A percentile compares a stretch with the other conserved stretches of the same genome.
These are phyloP conservation scores for Euclidium syriacum DNA, from an alignment of 345 rosid genomes.

Conservation along the genomic window DNA sequence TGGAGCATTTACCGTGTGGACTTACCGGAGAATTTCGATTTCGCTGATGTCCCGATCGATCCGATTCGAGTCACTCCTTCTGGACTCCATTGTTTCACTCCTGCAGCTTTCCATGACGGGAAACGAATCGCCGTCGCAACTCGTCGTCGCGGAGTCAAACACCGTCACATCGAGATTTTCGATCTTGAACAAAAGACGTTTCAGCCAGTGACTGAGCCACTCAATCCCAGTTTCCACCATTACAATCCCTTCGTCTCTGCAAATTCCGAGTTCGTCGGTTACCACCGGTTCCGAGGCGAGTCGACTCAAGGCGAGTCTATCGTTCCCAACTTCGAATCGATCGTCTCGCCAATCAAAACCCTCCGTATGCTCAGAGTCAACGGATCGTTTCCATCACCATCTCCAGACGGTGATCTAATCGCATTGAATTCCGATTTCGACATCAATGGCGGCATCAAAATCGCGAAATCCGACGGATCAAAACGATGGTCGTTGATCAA, in stretches of 20 bases:
- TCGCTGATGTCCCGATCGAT: constrained; percentile 23
- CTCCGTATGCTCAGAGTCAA: constrained; percentile 55
- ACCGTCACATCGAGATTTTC: constrained; percentile 71
- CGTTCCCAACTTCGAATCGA: constrained; percentile 59
- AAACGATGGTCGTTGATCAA: constrained; percentile 66
- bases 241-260: constrained; percentile 76
- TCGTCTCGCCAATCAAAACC: constrained; percentile 49
- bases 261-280: constrained; percentile 47
- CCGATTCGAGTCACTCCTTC: constrained; percentile 70
- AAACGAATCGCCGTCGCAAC: constrained; percentile 68
- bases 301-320: constrained; percentile 41
- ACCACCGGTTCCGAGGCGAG: constrained; percentile 81
- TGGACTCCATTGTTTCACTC: constrained; percentile 89
- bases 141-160: constrained; percentile 38
- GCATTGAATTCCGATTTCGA: constrained; percentile 51
- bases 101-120: constrained; percentile 62
- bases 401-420: constrained; percentile 52
- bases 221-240: constrained; percentile 68
- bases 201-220: constrained; percentile 40
- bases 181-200: constrained; percentile 43
- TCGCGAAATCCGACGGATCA: constrained; percentile 69
- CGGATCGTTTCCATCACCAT: constrained; percentile 67
- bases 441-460: constrained; percentile 39
- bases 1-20: constrained; percentile 73
- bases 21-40: constrained; percentile 30